phyloP scores from a whole-genome alignment of 176 grass and related monocot genomes.

The Otatea glauca region DNA sequence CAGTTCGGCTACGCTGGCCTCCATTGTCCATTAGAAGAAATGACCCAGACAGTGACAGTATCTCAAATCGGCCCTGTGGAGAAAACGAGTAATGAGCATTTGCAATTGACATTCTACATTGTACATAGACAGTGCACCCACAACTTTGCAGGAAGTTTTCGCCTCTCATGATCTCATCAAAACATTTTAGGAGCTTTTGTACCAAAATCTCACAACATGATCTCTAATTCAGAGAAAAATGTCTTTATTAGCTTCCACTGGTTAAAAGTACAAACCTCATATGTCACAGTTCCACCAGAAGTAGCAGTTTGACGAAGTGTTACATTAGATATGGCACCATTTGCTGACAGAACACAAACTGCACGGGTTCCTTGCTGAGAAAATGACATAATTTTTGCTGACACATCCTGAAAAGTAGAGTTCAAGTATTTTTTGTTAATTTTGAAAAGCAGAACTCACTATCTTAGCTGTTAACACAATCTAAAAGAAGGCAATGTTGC shows the following conservation, averaged over 20 bases:
- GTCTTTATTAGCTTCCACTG: not conserved
- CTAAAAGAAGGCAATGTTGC: slow-evolving; percentile 1
- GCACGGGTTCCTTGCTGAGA: slow-evolving; percentile 79
- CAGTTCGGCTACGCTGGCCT: slow-evolving; percentile 80
- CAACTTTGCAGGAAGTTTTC: slow-evolving; percentile 15
- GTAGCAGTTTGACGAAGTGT: slow-evolving; percentile 93
- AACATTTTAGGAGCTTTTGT: not conserved
- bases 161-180: not conserved
- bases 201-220: not conserved
- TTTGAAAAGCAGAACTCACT: slow-evolving; percentile 1
- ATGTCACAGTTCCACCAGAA: slow-evolving; percentile 98
- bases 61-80: slow-evolving; percentile 87
- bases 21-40: slow-evolving; percentile 74
- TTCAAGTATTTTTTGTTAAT: not conserved
- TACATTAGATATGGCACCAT: slow-evolving; percentile 96
- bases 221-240: not conserved
- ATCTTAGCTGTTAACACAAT: slow-evolving; percentile 33
- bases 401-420: slow-evolving; percentile 76
- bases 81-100: slow-evolving; percentile 19
- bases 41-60: slow-evolving; percentile 88
- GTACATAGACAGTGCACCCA: not conserved
- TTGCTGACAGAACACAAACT: slow-evolving; percentile 95
- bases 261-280: slow-evolving; percentile 71
- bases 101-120: not conserved
- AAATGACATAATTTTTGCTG: slow-evolving; percentile 93